Evolutionary conservation across 2,329 filamentous ascomycete genomes (phyloP).

Genomic region (Calonectria henricotiae): DNA sequence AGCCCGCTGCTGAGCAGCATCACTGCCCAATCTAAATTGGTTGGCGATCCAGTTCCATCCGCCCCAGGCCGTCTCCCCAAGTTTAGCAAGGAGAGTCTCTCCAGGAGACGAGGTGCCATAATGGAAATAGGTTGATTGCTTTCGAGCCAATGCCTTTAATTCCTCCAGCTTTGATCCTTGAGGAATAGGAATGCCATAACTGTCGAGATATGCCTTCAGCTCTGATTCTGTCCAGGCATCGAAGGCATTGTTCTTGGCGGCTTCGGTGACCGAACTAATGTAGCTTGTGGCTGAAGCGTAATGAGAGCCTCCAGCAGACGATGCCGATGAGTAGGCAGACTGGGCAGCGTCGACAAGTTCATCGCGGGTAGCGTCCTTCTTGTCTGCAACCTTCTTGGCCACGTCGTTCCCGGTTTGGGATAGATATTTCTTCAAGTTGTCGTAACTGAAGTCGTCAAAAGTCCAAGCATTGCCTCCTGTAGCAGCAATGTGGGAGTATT

Average conservation of each 20-base stretch:
- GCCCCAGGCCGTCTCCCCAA: constrained; percentile 67
- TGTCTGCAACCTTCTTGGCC: constrained; percentile 74
- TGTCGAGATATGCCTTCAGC: constrained; percentile 85
- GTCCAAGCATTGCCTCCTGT: constrained; percentile 82
- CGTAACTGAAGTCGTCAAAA: constrained; percentile 82
- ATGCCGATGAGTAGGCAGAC: constrained; percentile 73
- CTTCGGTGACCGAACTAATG: constrained; percentile 76
- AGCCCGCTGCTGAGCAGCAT: constrained; percentile 67
- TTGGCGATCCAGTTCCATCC: constrained; percentile 69
- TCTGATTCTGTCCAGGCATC: constrained; percentile 83
- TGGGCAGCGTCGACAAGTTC: constrained; percentile 79
- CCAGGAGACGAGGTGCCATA: constrained; percentile 80
- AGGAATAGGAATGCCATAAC: constrained; percentile 79
- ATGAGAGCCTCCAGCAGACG: constrained; percentile 69
- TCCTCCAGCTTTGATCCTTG: constrained; percentile 80
- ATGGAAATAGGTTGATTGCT: constrained; percentile 83
- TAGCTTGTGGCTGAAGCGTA: constrained; percentile 82
- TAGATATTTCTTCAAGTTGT: constrained; percentile 77
- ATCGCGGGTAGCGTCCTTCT: constrained; percentile 79
- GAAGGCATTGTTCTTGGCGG: constrained; percentile 78
- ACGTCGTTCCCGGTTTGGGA: constrained; percentile 68
- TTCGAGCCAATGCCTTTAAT: constrained; percentile 79
- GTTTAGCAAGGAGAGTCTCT: constrained; percentile 77
- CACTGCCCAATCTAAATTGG: constrained; percentile 67
- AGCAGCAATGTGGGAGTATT: constrained; percentile 80